Base-by-base conservation (phyloP, 176 grass and related monocot species). In the Phoenix dactylifera region DNA sequence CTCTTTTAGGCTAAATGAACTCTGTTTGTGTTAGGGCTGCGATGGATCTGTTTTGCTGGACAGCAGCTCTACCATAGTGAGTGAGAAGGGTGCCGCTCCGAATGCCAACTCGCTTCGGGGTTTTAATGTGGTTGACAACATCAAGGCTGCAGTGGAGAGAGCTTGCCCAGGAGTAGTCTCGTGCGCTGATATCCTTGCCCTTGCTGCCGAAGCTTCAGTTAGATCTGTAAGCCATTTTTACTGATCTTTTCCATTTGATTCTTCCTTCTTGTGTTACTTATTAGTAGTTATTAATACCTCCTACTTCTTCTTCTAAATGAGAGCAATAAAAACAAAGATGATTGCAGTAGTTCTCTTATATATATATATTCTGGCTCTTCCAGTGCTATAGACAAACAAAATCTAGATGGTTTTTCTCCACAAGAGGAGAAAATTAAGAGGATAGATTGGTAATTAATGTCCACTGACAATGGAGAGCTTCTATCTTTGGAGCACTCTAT, bases 31-130 rank as follows among this genome's bases (percentile, higher is more conserved):
- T 18, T 16, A 95, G 90, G 91, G 91, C 0, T 95, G 91, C 66
- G 91, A 95, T 35, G 91, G 72, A 2, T 95, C 91, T 15, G 67
- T 95, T 32, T 67, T 95, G 68, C 77, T 95, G 74, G 86, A 90
- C 77, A 72, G 82, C 69, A 90, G 80, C 70, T 39, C 66, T 5
- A 79, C 67, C 54, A 79, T 87, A 59, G 50, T 70, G 59, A 90
- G 82, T 54, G 86, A 95, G 80, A 95, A 95, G 80, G 71, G 79
- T 57, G 83, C 91, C 54, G 12, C 0, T 64, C 80, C 86, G 2
- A 95, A 95, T 71, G 90, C 64, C 24, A 84, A 87, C 77, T 95
- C 91, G 15, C 56, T 55, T 32, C 77, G 91, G 4, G 91, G 91
- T 39, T 95, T 59, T 76, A 22, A 70, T 16, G 86, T 95, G 55